A percentile compares a stretch with the other conserved stretches of the same genome.
phyloP scores from a whole-genome alignment of 352 stramenopile genomes.

The Phytophthora boehmeriae region DNA sequence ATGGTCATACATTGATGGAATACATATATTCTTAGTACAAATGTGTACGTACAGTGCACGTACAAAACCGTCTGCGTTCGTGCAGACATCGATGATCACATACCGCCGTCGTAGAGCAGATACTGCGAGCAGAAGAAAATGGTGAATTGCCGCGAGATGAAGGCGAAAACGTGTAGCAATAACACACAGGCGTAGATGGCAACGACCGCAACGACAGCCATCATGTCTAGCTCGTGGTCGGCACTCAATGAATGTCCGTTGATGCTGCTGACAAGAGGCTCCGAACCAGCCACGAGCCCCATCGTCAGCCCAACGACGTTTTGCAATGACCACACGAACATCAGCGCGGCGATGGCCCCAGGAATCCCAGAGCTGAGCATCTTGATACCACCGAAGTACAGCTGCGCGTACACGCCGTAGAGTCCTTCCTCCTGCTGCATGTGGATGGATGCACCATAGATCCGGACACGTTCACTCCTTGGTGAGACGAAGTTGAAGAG shows the following conservation, averaged over 20 bases:
- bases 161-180: slow-evolving; percentile 56
- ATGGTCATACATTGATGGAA: neutral
- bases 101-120: slow-evolving; percentile 43
- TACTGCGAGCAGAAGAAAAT: slow-evolving; percentile 80
- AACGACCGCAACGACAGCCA: slow-evolving; percentile 47
- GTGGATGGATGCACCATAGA: slow-evolving; percentile 46
- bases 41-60: neutral
- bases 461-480: slow-evolving; percentile 46
- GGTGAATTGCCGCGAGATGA: slow-evolving; percentile 64
- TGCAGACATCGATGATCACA: neutral
- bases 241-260: slow-evolving; percentile 28
- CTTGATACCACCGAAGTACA: slow-evolving; percentile 68
- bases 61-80: neutral
- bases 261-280: slow-evolving; percentile 1
- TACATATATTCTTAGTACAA: neutral
- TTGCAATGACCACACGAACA: slow-evolving; percentile 59
- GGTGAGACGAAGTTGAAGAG: slow-evolving; percentile 74
- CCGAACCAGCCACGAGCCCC: slow-evolving; percentile 7
- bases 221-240: slow-evolving; percentile 47
- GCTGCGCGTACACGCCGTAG: slow-evolving; percentile 49
- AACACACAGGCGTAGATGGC: slow-evolving; percentile 56
- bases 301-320: slow-evolving; percentile 32
- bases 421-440: slow-evolving; percentile 36
- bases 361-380: slow-evolving; percentile 54
- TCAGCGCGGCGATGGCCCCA: slow-evolving; percentile 37